Evolutionary conservation across 2,329 filamentous ascomycete genomes (phyloP), one percentile per base, ranked within the genome.

Genomic region (Botryotinia narcissicola): DNA sequence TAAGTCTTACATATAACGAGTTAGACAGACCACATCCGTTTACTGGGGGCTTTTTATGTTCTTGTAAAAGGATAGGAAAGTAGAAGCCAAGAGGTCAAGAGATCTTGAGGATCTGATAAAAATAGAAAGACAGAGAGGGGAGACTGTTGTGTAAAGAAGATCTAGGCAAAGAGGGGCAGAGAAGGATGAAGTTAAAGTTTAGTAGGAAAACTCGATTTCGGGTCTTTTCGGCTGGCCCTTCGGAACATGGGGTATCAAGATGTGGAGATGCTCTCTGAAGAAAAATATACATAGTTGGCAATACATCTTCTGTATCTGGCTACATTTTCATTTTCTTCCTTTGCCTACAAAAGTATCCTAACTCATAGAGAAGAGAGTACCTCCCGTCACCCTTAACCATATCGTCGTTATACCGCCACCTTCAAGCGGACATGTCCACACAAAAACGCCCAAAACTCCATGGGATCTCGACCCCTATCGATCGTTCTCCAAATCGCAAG

Each of bases 361-460:
- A 42, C 48, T 68, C 35, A 16, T 22, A 32, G 42, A 25, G 48
- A 42, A 68, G 66, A 57, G 48, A 68, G 14, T 29, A 57, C 35
- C 48, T 57, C 35, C 48, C 35, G 37, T 68, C 66, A 57, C 14
- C 48, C 35, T 57, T 32, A 10, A 37, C 66, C 48, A 68, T 32
- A 42, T 68, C 46, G 37, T 63, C 61, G 32, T 54, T 57, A 32
- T 57, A 40, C 10, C 35, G 40, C 66, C 48, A 57, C 66, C 35
- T 37, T 57, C 48, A 57, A 42, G 64, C 64, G 25, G 32, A 68
- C 16, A 54, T 68, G 18, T 29, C 64, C 64, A 29, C 35, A 22
- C n/a, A 48, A 66, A 66, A 68, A 68, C 66, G 66, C 66, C 66
- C 66, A 68, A 57, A 68, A 68, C 66, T 68, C 66, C 66, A 18